Evolutionary conservation across 352 stramenopile genomes (phyloP), one percentile per base, ranked within the genome.

Genomic region (Pythium apleroticum): DNA sequence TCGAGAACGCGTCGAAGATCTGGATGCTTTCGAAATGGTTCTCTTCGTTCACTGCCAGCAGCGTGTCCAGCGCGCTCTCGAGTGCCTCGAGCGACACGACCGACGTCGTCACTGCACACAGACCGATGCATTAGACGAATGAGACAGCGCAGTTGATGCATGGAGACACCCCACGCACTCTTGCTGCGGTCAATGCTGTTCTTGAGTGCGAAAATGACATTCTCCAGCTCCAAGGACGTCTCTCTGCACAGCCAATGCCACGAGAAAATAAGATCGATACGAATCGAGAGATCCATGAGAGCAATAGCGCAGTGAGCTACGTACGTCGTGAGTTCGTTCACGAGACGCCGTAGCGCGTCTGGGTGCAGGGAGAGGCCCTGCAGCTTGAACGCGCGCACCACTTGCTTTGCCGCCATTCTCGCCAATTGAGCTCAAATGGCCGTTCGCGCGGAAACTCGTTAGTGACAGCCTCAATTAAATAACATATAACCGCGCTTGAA

Each of bases 171-270:
- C 33, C 11, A 71, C 86, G 31, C 59, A 95, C 86, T 88, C 60
- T 94, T 95, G 78, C 77, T 93, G 48, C 82, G 84, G 75, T 94
- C 87, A 65, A 95, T 94, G 64, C 83, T 95, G 73, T 95, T 95
- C 77, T 95, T 95, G 69, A 95, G 76, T 20, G 87, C 87, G 69
- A 88, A 94, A 52, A 95, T 68, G 22, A 95, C 83, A 71, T 94
- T 82, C 11, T 93, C 85, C 19, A 95, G 77, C 58, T 88, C 71
- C n/a, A 94, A 57, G 9, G 80, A 89, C 5, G 83, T 59, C 57
- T 95, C 82, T 71, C 85, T 94, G 49, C 0, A 9, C 1, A 14
- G 3, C n/a, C 20, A 15, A 52, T 17, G 65, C 39, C 33, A 12
- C n/a, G 46, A 33, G 37, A 11, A 60, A 57, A 52, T 50, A 3